These are phyloP conservation scores for Rhizophagus clarus DNA, from an alignment of 192 early-diverging fungal species.

Conservation along the genomic window DNA sequence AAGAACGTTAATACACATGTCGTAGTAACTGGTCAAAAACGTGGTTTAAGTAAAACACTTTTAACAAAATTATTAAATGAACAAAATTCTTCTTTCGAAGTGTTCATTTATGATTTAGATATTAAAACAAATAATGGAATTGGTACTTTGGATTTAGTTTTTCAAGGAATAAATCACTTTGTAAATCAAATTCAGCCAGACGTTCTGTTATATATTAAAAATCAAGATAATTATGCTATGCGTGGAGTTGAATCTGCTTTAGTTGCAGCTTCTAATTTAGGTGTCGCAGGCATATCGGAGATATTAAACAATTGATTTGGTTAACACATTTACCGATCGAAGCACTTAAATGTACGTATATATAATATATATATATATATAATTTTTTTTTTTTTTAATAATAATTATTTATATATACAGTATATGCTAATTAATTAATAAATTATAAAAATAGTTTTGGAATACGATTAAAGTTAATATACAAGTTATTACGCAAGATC, in stretches of 20 bases:
- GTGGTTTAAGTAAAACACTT: conserved; percentile 3
- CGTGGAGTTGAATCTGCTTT: not conserved
- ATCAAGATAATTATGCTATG: conserved; percentile 20
- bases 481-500: conserved; percentile 57
- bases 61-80: not conserved
- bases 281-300: conserved; percentile 44
- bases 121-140: not conserved
- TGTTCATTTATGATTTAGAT: conserved; percentile 14
- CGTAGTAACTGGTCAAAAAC: not conserved
- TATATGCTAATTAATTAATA: not conserved
- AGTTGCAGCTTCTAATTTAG: conserved; percentile 9
- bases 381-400: conserved; percentile 16
- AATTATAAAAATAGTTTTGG: conserved; percentile 46
- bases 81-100: not conserved
- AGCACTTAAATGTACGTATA: conserved; percentile 50
- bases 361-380: too few relatives aligned
- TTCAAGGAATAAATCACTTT: conserved; percentile 32
- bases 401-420: not conserved
- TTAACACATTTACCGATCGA: conserved; percentile 53
- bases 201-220: conserved; percentile 47
- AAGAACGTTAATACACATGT: not conserved
- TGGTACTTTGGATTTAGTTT: not conserved
- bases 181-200: conserved; percentile 43
- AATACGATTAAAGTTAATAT: conserved; percentile 51
- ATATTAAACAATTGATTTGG: conserved; percentile 54